Evolutionary conservation across 257 asterid species (phyloP), one percentile per base, ranked within the genome.

Genomic region (Nicotiana attenuata): DNA sequence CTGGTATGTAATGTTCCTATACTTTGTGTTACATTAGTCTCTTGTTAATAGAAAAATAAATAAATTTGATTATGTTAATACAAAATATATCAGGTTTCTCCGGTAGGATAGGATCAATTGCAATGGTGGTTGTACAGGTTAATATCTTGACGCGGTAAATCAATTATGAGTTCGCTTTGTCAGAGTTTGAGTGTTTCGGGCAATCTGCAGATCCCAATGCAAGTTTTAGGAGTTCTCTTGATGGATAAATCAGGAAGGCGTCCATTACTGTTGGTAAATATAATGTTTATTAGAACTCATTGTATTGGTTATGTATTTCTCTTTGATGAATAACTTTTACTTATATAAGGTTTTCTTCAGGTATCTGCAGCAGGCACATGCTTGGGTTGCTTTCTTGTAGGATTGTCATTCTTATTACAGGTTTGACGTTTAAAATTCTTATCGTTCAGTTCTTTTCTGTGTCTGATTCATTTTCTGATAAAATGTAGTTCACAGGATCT

Each of bases 111-210:
- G 98, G 99, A 77, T 90, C 94, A 64, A 91, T 89, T 45, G 92
- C 97, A 8, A 95, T 95, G 99, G 99, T 90, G 45, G 80, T 91
- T 83, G 88, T 95, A 84, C 97, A 95, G 94, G 98, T 91, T 82
- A 63, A 29, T 10, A 8, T 81, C 57, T 31, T 45, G 16, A 33
- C 15, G 0, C 22, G 14, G 68, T 64, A 5, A 10, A 57, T 63
- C 61, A 17, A 69, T 38, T 19, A 29, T 31, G 31, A 13, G 14
- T 60, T 11, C 3, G 35, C 81, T 68, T 68, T 35, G 63, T 45
- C 59, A 45, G 41, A 26, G 8, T 57, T 78, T 31, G 33, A 29
- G 77, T 47, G 57, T 24, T 71, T 47, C 57, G n/a, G 73, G 76
- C 59, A 16, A 80, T 87, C 84, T 87, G 63, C 89, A 94, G 98